Evolutionary conservation across 164 flowering plant species (phyloP).

Genomic region (Magnolia officinalis): DNA sequence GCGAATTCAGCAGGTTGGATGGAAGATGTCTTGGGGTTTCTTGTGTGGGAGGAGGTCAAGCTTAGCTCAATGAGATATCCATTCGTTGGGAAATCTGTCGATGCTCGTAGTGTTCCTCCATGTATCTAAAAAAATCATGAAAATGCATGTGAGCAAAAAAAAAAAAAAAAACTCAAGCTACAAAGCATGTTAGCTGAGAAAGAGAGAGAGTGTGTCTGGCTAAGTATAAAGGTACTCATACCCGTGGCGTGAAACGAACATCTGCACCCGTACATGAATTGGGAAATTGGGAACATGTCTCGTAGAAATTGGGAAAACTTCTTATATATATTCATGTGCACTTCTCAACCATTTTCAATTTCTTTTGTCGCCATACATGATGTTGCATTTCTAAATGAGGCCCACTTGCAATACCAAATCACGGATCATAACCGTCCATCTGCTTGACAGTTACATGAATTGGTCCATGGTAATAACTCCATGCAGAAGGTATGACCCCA

Average conservation of each 20-base stretch:
- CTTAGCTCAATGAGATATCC: slow-evolving; percentile 31
- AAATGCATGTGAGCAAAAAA: too few relatives aligned
- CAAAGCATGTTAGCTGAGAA: neutral
- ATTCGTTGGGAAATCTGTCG: slow-evolving; percentile 37
- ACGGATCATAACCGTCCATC: too few relatives aligned
- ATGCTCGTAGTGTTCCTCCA: slow-evolving; percentile 23
- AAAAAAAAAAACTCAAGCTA: neutral
- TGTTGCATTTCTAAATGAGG: neutral
- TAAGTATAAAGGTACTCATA: too few relatives aligned
- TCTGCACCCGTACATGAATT: too few relatives aligned
- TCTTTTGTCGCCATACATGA: neutral
- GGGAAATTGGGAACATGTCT: too few relatives aligned
- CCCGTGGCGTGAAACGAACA: too few relatives aligned
- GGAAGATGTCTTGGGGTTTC: neutral
- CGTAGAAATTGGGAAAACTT: too few relatives aligned
- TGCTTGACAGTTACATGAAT: too few relatives aligned
- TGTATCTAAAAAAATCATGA: too few relatives aligned
- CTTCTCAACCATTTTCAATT: neutral
- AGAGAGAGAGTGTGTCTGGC: neutral
- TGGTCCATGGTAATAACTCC: too few relatives aligned
- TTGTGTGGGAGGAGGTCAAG: neutral
- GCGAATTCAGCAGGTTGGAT: neutral
- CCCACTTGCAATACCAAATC: neutral
- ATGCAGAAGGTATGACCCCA: too few relatives aligned
- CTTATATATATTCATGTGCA: too few relatives aligned